Conservation (phyloP, 805 yeast species). For the Wickerhamiella siamensis region DNA sequence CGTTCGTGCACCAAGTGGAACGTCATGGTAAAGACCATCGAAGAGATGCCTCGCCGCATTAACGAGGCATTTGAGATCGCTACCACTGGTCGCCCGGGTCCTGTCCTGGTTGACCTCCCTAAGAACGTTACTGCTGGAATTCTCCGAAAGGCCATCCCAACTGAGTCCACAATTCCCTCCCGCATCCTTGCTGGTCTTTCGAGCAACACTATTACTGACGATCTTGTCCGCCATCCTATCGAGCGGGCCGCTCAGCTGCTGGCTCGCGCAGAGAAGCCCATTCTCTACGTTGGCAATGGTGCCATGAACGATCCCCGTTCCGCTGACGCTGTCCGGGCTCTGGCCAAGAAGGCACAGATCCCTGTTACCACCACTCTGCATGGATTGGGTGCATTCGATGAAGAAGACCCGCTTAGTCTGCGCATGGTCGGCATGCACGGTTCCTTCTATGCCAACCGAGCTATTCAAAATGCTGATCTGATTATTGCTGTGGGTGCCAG, state of each 20-base stretch:
- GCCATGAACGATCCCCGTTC: constrained; percentile 39
- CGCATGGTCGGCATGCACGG: constrained; percentile 99
- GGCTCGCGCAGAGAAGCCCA: constrained; percentile 73
- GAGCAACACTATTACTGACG: constrained; percentile 45
- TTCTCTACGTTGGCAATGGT: constrained; percentile 88
- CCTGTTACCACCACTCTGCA: constrained; percentile 95
- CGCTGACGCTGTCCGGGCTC: constrained; percentile 69
- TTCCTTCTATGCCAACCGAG: constrained; percentile 82
- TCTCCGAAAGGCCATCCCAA: constrained; percentile 76
- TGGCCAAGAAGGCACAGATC: constrained; percentile 78
- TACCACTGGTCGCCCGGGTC: constrained; percentile 93
- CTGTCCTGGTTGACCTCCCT: constrained; percentile 93
- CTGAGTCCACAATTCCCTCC: constrained; percentile 53
- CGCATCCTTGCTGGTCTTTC: constrained; percentile 57
- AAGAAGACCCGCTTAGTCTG: constrained; percentile 73
- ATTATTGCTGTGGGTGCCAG: constrained; percentile 93
- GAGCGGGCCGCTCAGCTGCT: constrained; percentile 63
- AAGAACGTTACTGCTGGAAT: constrained; percentile 95
- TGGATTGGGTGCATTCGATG: constrained; percentile 90
- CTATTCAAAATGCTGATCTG: constrained; percentile 86
- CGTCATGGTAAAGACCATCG: constrained; percentile 91
- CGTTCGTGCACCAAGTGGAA: constrained; percentile 98
- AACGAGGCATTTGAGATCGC: constrained; percentile 98
- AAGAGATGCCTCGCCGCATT: constrained; percentile 87
- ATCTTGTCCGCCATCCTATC: constrained; percentile 61